Evolutionary conservation across 1,284 basidiomycete genomes (phyloP), one percentile per base, ranked within the genome.

Genomic region (Boletus semigastroideus): DNA sequence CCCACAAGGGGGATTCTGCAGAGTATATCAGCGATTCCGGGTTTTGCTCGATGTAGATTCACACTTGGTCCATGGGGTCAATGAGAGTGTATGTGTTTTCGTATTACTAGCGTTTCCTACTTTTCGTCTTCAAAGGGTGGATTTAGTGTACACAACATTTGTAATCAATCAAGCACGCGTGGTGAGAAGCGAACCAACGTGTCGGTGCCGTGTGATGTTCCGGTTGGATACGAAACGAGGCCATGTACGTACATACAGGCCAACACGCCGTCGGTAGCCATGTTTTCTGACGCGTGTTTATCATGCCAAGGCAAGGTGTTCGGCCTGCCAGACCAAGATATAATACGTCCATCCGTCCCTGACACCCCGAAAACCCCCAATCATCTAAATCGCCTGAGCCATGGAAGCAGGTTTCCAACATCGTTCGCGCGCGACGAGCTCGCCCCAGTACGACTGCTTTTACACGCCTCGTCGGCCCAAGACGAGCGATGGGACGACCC

Each of bases 1-100:
- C 74, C 52, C 72, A 68, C 58, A 79, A 79, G 57, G 73, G 72
- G 40, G 79, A 81, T 55, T 77, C 77, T 51, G 70, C 71, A 47
- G 79, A 81, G 54, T 74, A 75, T 55, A 69, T 81, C 66, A 82
- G 75, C 55, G 80, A 82, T 65, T 82, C 80, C 42, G 79, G 80
- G 31, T 82, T 82, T 63, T 80, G 76, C 55, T 82, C 80, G 22
- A 74, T 74, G 57, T 81, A 67, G 74, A n/a, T 44, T 39, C 28
- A 2, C 28, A 22, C 17, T 20, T 25, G 22, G 25, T 20, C 28
- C 16, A 41, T 34, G 46, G 50, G 54, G 50, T 45, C 45, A 14
- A 31, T 20, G 3, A 30, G 48, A 46, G 27, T 25, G 20, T 47
- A 41, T 51, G 53, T 51, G 42, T n/a, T 42, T 44, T 51, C 37